Evolutionary conservation across 108 stramenopile species (phyloP), one percentile per base, ranked within the genome.

Genomic region (Aureococcus anophagefferens): DNA sequence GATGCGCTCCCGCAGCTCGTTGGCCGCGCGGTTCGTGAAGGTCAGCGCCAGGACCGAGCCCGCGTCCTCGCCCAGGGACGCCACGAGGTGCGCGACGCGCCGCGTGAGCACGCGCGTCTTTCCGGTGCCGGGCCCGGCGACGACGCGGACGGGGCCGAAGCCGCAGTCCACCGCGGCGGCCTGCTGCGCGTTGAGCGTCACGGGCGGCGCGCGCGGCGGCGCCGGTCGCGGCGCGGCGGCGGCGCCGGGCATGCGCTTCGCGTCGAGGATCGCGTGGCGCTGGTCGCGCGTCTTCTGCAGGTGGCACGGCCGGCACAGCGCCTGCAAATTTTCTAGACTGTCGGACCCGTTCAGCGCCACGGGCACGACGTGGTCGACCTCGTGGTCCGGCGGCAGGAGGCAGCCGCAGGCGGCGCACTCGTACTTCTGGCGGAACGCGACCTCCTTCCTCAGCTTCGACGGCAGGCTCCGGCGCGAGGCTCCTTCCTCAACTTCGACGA

Each of bases 91-190:
- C 5, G 89, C 92, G 40, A 95, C 89, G 18, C 94, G 82, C 67
- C 83, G 85, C 64, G 93, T 94, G 30, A 95, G 82, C 33, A 94
- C 93, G 40, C 84, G 73, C 4, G 94, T 95, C 72, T 95, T 95
- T 0, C 94, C 94, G 16, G 89, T 86, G 46, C 94, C 94, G 4
- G 94, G 94, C 15, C 94, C 94, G 25, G 93, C 94, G 72, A 91
- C 76, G 16, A 89, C 91, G 18, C 88, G 74, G 0, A 59, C 25
- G 21, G 51, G 51, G 17, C 25, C 51, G 7, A 11, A 1, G 25
- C 21, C 17, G 7, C 0, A 3, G 1, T 59, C 51, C 7, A 59
- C 51, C 21, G 51, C 51, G 51, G 25, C 51, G 21, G 7, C 7
- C 51, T 59, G 51, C 51, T 59, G 51, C 21, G 17, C 21, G 51